Percentiles rank a stretch among this genome's conserved stretches.
phyloP scores from a whole-genome alignment of 306 rosid genomes.

The Arachis hypogaea region DNA sequence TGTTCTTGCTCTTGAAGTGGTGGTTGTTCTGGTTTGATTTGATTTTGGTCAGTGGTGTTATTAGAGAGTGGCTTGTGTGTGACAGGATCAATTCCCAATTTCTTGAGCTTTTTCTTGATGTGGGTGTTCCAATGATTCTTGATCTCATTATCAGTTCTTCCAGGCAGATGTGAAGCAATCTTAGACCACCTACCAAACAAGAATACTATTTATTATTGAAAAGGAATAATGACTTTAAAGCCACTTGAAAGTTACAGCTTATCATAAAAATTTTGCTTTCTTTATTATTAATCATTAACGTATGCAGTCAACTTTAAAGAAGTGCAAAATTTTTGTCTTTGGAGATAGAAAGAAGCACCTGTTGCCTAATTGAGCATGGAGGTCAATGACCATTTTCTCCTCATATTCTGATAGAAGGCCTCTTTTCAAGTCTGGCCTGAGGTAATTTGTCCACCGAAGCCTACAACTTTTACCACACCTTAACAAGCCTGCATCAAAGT shows the following conservation, averaged over 20 bases:
- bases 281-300: constrained; percentile 28
- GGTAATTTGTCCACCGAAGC: constrained; percentile 90
- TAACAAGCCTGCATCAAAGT: constrained; percentile 63
- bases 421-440: constrained; percentile 89
- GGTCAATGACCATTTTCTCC: constrained; percentile 91
- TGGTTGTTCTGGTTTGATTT: constrained; percentile 36
- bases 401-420: constrained; percentile 86
- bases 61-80: constrained; percentile 61
- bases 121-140: constrained; percentile 89
- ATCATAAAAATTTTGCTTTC: constrained; percentile 12
- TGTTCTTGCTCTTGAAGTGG: constrained; percentile 6
- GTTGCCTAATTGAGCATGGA: constrained; percentile 94
- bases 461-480: constrained; percentile 99
- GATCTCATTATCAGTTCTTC: constrained; percentile 82
- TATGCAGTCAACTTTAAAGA: constrained; percentile 43
- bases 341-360: constrained; percentile 47
- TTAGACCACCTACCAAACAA: constrained; percentile 65
- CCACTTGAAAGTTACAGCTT: constrained; percentile 33
- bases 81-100: constrained; percentile 80
- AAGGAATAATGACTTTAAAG: constrained; percentile 35
- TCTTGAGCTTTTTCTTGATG: constrained; percentile 75
- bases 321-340: constrained; percentile 22
- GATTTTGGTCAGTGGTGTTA: constrained; percentile 39
- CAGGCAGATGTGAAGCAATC: constrained; percentile 81
- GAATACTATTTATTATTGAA: not conserved